Conservation (phyloP, 164 flowering plant species). For the grape (Vitis vinifera) region DNA sequence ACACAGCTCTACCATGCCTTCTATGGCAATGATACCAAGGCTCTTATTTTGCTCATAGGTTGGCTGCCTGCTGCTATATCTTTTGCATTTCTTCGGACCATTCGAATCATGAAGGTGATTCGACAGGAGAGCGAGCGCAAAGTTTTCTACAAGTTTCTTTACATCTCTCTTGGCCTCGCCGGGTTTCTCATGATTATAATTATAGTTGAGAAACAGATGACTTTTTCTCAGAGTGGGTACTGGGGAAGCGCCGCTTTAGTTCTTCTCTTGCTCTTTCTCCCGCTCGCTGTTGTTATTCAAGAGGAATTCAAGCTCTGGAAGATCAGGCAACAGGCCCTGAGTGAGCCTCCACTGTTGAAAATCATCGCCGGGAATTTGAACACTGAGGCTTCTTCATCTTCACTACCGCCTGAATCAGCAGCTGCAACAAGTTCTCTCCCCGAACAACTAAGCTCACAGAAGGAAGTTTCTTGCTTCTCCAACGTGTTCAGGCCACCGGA, state of each 20-base stretch:
- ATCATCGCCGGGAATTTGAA: slow-evolving; percentile 16
- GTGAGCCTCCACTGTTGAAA: slow-evolving; percentile 10
- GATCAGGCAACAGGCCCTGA: slow-evolving; percentile 4
- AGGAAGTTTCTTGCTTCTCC: slow-evolving; percentile 22
- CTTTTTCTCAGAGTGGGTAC: slow-evolving; percentile 17
- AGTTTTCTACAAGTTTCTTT: slow-evolving; percentile 35
- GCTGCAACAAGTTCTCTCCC: no score
- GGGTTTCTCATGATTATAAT: slow-evolving; percentile 29
- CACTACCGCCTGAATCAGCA: no score
- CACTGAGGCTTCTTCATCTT: no score
- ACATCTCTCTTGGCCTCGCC: slow-evolving; percentile 24
- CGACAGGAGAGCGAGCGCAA: slow-evolving; percentile 24
- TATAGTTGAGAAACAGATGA: slow-evolving; percentile 8
- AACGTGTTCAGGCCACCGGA: slow-evolving; percentile 28
- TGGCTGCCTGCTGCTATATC: slow-evolving; percentile 37
- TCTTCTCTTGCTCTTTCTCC: slow-evolving; percentile 29
- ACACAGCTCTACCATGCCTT: slow-evolving; percentile 43
- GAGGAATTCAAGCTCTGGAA: slow-evolving; percentile 26
- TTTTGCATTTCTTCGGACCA: slow-evolving; percentile 23
- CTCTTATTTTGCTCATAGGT: slow-evolving; percentile 31
- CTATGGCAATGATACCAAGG: slow-evolving; percentile 21
- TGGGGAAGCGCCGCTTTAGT: slow-evolving; percentile 15
- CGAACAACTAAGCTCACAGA: not conserved
- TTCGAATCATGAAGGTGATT: slow-evolving; percentile 29
- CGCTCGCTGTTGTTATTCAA: slow-evolving; percentile 23